Conservation (phyloP, 2,329 filamentous ascomycete species). For the Phaeosphaeriaceae sp. region DNA sequence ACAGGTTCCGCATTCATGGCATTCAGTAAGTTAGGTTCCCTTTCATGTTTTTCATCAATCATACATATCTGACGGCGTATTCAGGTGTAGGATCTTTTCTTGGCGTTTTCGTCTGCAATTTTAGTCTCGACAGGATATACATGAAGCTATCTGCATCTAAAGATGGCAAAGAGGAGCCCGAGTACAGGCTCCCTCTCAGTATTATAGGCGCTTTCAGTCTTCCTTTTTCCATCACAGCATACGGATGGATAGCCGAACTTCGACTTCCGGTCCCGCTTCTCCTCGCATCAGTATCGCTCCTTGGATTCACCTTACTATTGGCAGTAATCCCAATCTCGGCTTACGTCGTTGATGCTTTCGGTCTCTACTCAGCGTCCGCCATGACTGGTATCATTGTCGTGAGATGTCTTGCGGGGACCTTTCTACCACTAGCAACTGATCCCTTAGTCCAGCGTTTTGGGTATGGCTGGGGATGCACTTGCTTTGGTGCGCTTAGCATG, state of each 20-base stretch:
- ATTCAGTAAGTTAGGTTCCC: constrained; percentile 55
- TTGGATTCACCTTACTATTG: constrained; percentile 57
- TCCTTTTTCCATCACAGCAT: constrained; percentile 54
- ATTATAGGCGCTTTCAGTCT: constrained; percentile 57
- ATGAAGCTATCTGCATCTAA: constrained; percentile 53
- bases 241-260: constrained; percentile 60
- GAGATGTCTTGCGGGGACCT: constrained; percentile 62
- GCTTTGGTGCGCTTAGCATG: constrained; percentile 53
- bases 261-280: constrained; percentile 53
- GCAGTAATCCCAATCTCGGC: constrained; percentile 59
- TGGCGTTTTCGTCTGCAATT: constrained; percentile 59
- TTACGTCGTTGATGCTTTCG: constrained; percentile 65
- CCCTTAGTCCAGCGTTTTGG: constrained; percentile 58
- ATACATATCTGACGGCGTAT: constrained; percentile 5
- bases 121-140: constrained; percentile 61
- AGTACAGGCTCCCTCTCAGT: constrained; percentile 61
- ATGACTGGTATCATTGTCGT: constrained; percentile 64
- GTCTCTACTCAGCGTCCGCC: constrained; percentile 62
- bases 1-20: constrained; percentile 62
- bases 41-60: not conserved
- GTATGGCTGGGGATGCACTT: constrained; percentile 59
- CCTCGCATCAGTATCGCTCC: constrained; percentile 52
- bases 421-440: constrained; percentile 60
- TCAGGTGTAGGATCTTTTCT: constrained; percentile 57
- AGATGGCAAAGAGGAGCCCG: constrained; percentile 55